Percentiles rank a stretch among this genome's conserved stretches.
Evolutionary conservation across 371 early-diverging fungal species (phyloP).

Genomic region (Aphelidium insulamus): DNA sequence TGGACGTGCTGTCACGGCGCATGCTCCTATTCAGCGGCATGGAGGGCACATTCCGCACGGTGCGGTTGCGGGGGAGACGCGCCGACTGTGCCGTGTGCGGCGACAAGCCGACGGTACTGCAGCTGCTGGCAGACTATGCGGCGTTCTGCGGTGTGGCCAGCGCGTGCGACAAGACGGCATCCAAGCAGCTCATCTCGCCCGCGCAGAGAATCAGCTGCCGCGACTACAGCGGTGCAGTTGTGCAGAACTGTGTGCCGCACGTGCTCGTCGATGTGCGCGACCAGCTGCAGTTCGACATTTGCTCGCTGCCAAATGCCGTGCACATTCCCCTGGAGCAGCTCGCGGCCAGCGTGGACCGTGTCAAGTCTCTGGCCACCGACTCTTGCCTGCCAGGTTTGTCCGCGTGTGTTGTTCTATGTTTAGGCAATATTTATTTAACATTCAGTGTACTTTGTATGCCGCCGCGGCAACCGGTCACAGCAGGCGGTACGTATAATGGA

Average conservation of each 20-base stretch:
- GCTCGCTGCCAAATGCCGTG: slow-evolving; percentile 35
- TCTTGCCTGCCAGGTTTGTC: too few species aligned
- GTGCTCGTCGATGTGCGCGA: slow-evolving; percentile 74
- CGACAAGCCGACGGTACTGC: slow-evolving; percentile 45
- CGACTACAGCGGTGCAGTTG: too few species aligned
- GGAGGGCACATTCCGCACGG: slow-evolving; percentile 40
- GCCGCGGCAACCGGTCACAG: slow-evolving; percentile 77
- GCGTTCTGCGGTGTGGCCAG: slow-evolving; percentile 67
- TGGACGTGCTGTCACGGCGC: too few species aligned
- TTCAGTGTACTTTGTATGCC: slow-evolving; percentile 68
- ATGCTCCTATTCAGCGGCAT: not conserved
- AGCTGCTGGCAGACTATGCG: slow-evolving; percentile 66
- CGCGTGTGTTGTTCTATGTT: too few species aligned
- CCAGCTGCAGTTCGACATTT: slow-evolving; percentile 55
- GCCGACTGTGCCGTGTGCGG: slow-evolving; percentile 66
- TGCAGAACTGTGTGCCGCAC: too few species aligned
- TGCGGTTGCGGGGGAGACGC: slow-evolving; percentile 45
- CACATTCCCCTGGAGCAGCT: slow-evolving; percentile 24
- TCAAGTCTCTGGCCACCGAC: too few species aligned
- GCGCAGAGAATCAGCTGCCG: too few species aligned
- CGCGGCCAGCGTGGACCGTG: too few species aligned
- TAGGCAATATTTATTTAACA: too few species aligned
- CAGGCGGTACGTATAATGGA: slow-evolving; percentile 44
- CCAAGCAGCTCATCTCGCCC: too few species aligned
- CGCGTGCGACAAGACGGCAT: slow-evolving; percentile 42